Evolutionary conservation across 2,329 filamentous ascomycete species (phyloP).

Genomic region (Trichoderma semiorbis): DNA sequence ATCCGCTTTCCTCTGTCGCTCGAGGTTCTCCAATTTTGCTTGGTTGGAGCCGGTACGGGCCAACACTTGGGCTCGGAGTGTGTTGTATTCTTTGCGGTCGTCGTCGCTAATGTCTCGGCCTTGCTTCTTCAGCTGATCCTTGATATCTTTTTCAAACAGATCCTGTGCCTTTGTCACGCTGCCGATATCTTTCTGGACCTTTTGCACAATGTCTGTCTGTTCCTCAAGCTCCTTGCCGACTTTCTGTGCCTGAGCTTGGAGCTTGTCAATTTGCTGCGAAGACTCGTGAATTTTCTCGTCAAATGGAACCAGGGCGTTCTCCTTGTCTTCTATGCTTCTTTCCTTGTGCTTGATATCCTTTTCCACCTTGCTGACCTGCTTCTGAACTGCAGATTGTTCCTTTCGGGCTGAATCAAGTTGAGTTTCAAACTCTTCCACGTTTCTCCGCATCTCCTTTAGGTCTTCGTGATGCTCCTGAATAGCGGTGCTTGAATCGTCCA

Average conservation of each 20-base stretch:
- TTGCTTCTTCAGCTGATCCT: conserved; percentile 78
- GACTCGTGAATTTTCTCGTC: conserved; percentile 88
- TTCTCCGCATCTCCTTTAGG: conserved; percentile 85
- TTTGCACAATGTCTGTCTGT: conserved; percentile 65
- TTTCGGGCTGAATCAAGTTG: conserved; percentile 77
- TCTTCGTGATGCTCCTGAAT: conserved; percentile 95
- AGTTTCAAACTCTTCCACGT: conserved; percentile 78
- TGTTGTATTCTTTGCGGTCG: conserved; percentile 87
- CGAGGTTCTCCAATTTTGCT: conserved; percentile 78
- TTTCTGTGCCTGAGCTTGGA: conserved; percentile 64
- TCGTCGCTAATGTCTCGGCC: conserved; percentile 80
- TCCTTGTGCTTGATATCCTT: conserved; percentile 81
- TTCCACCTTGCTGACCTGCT: conserved; percentile 78
- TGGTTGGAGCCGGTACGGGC: conserved; percentile 78
- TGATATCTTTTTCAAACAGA: conserved; percentile 84
- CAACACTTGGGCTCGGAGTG: conserved; percentile 78
- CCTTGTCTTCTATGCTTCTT: conserved; percentile 79
- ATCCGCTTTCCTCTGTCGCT: conserved; percentile 85
- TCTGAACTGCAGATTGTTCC: conserved; percentile 73
- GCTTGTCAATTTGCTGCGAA: conserved; percentile 64
- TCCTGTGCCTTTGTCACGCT: conserved; percentile 86
- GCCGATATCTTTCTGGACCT: conserved; percentile 75
- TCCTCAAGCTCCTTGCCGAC: conserved; percentile 73
- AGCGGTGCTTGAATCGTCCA: conserved; percentile 84
- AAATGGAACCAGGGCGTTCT: conserved; percentile 81